Evolutionary conservation across 2,329 filamentous ascomycete species (phyloP), one percentile per base, ranked within the genome.

Genomic region (Talaromyces sp.): DNA sequence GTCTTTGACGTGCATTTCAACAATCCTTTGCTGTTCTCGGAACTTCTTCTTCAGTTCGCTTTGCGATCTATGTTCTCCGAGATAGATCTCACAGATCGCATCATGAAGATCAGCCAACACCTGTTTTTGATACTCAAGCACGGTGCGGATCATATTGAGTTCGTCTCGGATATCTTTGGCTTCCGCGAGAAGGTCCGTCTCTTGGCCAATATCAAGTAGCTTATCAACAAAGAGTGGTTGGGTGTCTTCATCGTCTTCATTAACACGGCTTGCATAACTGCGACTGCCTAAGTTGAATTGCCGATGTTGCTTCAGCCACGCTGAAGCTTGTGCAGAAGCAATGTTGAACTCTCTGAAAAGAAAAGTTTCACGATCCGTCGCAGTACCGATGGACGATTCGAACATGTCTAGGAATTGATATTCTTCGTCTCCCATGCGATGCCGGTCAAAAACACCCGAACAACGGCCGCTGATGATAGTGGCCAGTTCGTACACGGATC

Each of bases 401-500:
- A 89, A 89, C 82, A 88, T 88, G 63, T 88, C 86, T 1, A 88
- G 69, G 57, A 89, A 88, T 62, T 86, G 84, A 55, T 84, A 86
- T 31, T 85, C 79, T 59, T 86, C 84, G 63, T 86, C 81, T 24
- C 81, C 81, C 55, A 83, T 75, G 3, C 80, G 79, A 62, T 85
- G 82, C 7, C 84, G 78, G 65, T 87, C 84, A 65, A 87, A 88
- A 35, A 84, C 79, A 4, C 83, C 84, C 8, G 80, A 82, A 70
- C 86, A 85, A 49, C 85, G 78, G 61, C 80, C 79, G 2, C 84
- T 84, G 62, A 89, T 87, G 9, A 86, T 77, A 67, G 84, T 82
- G 0, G 85, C 84, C 14, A 89, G 76, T 60, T 88, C 86, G 64
- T 87, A 86, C 1, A 87, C 83, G 3, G 81, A 85, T 35, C 79